phyloP scores from a whole-genome alignment of 306 rosid genomes.

The Trifolium repens region DNA sequence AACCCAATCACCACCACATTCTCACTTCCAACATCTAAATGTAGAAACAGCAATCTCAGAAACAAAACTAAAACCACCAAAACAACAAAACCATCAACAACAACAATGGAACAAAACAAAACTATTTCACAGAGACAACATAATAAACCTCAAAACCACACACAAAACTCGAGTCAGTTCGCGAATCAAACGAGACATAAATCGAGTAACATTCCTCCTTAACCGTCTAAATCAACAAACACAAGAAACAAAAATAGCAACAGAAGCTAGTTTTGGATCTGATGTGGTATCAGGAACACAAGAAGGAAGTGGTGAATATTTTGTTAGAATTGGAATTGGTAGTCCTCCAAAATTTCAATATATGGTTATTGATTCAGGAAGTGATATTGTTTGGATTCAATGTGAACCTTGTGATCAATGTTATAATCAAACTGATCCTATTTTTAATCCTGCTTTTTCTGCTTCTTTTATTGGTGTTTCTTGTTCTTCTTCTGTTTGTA shows the following conservation, averaged over 20 bases:
- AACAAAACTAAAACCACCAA: constrained; percentile 20
- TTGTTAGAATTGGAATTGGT: constrained; percentile 78
- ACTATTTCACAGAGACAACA: constrained; percentile 70
- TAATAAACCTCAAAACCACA: background rate
- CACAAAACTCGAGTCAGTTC: constrained; percentile 44
- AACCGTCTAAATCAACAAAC: constrained; percentile 20
- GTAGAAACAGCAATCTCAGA: constrained; percentile 39
- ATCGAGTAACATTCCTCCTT: constrained; percentile 54
- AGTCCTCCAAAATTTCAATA: constrained; percentile 79
- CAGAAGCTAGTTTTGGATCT: constrained; percentile 58
- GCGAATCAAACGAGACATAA: constrained; percentile 62
- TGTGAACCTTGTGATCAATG: constrained; percentile 83
- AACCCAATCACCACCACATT: too few species aligned
- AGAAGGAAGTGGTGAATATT: constrained; percentile 88
- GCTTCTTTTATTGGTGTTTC: constrained; percentile 68
- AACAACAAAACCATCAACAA: background rate
- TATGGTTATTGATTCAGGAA: constrained; percentile 84
- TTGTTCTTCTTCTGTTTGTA: constrained; percentile 68
- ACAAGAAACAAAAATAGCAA: background rate
- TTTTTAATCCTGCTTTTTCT: constrained; percentile 78
- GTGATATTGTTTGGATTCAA: constrained; percentile 91
- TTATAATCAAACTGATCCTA: constrained; percentile 83
- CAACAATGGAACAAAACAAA: constrained; percentile 55
- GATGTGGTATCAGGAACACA: constrained; percentile 81
- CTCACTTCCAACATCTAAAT: constrained; percentile 14